These are phyloP conservation scores for Borovskyia barvae DNA, from an alignment of 208 protist species.

Conservation along the genomic window DNA sequence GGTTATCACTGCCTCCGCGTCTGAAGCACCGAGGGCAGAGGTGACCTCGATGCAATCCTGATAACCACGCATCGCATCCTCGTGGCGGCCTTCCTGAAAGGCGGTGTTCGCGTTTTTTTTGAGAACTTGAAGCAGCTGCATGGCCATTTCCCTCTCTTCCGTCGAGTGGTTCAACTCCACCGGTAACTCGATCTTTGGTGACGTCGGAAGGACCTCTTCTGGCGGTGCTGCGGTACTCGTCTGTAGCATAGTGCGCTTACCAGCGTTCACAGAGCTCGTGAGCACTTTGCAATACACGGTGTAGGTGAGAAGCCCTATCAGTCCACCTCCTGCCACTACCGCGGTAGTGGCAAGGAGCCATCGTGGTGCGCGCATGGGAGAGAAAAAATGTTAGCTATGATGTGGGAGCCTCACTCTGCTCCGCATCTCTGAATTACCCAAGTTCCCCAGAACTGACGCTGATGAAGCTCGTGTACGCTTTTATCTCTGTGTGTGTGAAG, in stretches of 20 bases:
- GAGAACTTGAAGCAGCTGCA: slow-evolving; percentile 39
- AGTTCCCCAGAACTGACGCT: too few relatives aligned
- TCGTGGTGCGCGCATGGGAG: too few relatives aligned
- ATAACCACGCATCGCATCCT: slow-evolving; percentile 62
- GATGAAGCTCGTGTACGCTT: too few relatives aligned
- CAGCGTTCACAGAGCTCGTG: too few relatives aligned
- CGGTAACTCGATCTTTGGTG: slow-evolving; percentile 5
- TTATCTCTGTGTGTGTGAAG: too few relatives aligned
- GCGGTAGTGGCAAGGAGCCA: neutral
- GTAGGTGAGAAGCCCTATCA: slow-evolving; percentile 19
- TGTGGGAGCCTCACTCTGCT: too few relatives aligned
- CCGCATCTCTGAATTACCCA: too few relatives aligned
- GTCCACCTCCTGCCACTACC: neutral
- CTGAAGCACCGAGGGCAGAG: slow-evolving; percentile 36
- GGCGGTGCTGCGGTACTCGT: too few relatives aligned
- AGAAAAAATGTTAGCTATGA: too few relatives aligned
- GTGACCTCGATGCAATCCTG: slow-evolving; percentile 74
- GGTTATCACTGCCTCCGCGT: slow-evolving; percentile 44
- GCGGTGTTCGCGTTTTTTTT: slow-evolving; percentile 62
- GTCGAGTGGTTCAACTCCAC: slow-evolving; percentile 18
- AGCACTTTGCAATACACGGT: slow-evolving; percentile 3
- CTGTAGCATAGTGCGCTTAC: too few relatives aligned
- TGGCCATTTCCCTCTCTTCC: slow-evolving; percentile 27
- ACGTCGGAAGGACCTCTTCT: neutral
- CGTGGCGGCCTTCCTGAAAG: slow-evolving; percentile 64